A percentile compares a stretch with the other conserved stretches of the same genome.
phyloP scores from a whole-genome alignment of 805 yeast species.

The Cyberlindnera euphorbiiphila region DNA sequence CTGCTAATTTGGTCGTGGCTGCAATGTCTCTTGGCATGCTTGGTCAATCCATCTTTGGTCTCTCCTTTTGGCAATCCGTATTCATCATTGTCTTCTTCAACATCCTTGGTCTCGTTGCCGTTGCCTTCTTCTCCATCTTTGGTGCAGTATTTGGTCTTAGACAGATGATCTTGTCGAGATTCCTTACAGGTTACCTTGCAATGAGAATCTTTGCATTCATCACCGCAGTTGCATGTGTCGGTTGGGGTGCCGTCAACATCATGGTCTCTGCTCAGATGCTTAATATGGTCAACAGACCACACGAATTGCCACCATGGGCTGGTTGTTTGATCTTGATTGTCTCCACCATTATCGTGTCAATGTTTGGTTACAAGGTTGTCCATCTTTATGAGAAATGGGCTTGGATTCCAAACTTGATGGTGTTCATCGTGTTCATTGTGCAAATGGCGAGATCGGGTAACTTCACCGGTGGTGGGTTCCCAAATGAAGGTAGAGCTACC shows the following conservation, averaged over 20 bases:
- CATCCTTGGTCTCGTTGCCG: slow-evolving; percentile 69
- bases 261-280: slow-evolving; percentile 85
- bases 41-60: slow-evolving; percentile 58
- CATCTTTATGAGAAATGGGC: slow-evolving; percentile 81
- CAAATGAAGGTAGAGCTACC: slow-evolving; percentile 53
- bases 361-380: slow-evolving; percentile 81
- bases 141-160: slow-evolving; percentile 85
- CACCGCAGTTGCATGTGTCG: slow-evolving; percentile 82
- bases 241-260: slow-evolving; percentile 94
- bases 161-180: slow-evolving; percentile 81
- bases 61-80: slow-evolving; percentile 71
- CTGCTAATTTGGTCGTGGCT: slow-evolving; percentile 85
- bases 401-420: slow-evolving; percentile 79
- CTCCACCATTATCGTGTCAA: slow-evolving; percentile 66
- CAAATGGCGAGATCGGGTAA: slow-evolving; percentile 65
- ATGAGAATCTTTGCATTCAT: slow-evolving; percentile 74
- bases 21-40: slow-evolving; percentile 75
- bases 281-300: slow-evolving; percentile 62
- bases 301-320: slow-evolving; percentile 80
- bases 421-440: slow-evolving; percentile 74
- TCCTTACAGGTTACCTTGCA: slow-evolving; percentile 68
- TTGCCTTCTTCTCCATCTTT: slow-evolving; percentile 76
- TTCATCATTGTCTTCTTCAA: slow-evolving; percentile 69
- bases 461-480: slow-evolving; percentile 50
- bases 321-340: slow-evolving; percentile 73